Evolutionary conservation across 1,284 basidiomycete genomes (phyloP), one percentile per base, ranked within the genome.

Genomic region (Moesziomyces aphidis): DNA sequence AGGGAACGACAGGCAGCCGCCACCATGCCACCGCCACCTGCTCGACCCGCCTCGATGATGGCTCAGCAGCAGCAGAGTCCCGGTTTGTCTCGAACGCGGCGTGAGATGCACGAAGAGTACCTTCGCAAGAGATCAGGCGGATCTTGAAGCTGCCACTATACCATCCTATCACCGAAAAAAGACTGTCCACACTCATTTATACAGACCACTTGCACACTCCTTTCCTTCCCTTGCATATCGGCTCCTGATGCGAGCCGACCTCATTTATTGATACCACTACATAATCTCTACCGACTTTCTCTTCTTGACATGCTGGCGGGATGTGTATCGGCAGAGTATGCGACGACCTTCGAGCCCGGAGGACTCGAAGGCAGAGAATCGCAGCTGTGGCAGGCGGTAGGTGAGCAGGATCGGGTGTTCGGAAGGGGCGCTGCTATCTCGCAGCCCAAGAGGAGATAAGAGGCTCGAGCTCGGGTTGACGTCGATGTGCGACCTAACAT

Each of bases 61-160:
- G 17, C 39, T 4, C 61, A 28, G 26, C 26, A 53, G 19, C 61
- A 56, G 13, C 52, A 50, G 19, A 10, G 50, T 2, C 52, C 56
- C 24, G 60, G 58, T 13, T 22, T 5, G 39, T 42, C 55, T 9
- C 55, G 55, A 53, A 71, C 62, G 0, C 58, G 68, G 5, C 42
- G 68, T 2, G 68, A 65, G 52, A 72, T 72, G 62, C 69, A 72
- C 26, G 62, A 61, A 15, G 52, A 72, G 52, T 72, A 55, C 23
- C 55, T 72, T 10, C 49, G 61, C 7, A 64, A 61, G 47, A 57
- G 67, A 13, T 24, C 51, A 7, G 50, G 39, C 4, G 54, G 42
- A 22, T 23, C 46, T 1, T 68, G 45, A 34, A 3, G 46, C 9
- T 19, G 36, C 43, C 21, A 26, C 36, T 28, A 43, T 19, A 58